These are phyloP conservation scores for Phlegmacium glaucopus DNA, from an alignment of 768 basidiomycete genomes.

Conservation along the genomic window DNA sequence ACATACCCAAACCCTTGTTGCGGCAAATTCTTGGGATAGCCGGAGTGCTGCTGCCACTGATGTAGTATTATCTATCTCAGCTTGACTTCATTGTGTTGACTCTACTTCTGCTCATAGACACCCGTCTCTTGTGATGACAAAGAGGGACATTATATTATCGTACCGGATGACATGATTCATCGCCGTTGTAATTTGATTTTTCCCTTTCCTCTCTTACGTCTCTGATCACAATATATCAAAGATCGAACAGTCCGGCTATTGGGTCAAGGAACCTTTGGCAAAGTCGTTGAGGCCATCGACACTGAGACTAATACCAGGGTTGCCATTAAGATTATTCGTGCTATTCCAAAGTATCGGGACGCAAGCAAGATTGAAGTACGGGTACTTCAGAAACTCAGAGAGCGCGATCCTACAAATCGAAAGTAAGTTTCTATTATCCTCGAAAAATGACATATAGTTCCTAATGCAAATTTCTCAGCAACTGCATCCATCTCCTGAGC, in stretches of 20 bases:
- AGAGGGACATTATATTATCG: conserved; percentile 98
- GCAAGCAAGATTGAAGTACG: conserved; percentile 98
- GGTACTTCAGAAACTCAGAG: conserved; percentile 87
- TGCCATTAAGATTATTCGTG: conserved; percentile 98
- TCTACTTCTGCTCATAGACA: conserved; percentile 39
- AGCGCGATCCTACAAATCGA: conserved; percentile 81
- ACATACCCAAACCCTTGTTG: conserved; percentile 44
- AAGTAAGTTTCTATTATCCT: conserved; percentile 57
- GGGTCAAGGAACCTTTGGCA: conserved; percentile 98
- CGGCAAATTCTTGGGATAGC: conserved; percentile 65
- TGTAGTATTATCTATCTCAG: conserved; percentile 40
- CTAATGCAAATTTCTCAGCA: conserved; percentile 47
- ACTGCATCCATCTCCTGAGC: conserved; percentile 94
- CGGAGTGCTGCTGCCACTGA: conserved; percentile 62
- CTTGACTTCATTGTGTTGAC: conserved; percentile 21
- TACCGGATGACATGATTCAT: conserved; percentile 84
- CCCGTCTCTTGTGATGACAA: conserved; percentile 88
- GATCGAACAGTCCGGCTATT: conserved; percentile 90
- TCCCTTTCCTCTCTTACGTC: conserved; percentile 5
- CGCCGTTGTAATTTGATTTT: conserved; percentile 63
- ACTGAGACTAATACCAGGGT: conserved; percentile 71
- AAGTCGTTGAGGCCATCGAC: conserved; percentile 94
- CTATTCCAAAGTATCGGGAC: conserved; percentile 98
- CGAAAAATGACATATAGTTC: conserved; percentile 8
- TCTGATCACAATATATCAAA: conserved; percentile 29